Base-by-base conservation (phyloP, 768 basidiomycete species). In the Albatrellus ellisii region DNA sequence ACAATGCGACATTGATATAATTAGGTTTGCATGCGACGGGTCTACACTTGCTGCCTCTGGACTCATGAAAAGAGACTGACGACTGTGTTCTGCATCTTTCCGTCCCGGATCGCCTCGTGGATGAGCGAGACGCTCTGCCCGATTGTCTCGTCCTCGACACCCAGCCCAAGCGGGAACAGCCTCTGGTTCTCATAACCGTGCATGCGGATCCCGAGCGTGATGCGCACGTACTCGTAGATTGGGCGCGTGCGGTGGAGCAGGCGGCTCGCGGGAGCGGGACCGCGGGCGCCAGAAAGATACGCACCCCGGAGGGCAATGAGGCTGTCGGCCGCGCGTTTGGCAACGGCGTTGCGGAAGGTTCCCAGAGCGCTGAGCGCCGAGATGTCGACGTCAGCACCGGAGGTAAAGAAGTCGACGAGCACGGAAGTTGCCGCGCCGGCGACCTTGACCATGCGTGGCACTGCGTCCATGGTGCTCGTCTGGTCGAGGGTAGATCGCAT, bases 31-130 rank as follows among this genome's bases (percentile, higher is more conserved):
- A n/a, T n/a, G n/a, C n/a, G n/a, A n/a, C n/a, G n/a, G n/a, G 12
- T 31, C 12, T 31, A 31, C 29, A n/a, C 12, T 31, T 31, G 17
- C 29, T 17, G 29, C 29, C 17, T 17, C 8, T 5, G 9, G 21
- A 22, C 11, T 50, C 22, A 53, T 41, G 43, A 39, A 38, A 82
- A 79, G 29, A 79, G 53, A 12, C 59, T 65, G 9, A 68, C 69
- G n/a, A 84, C 59, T n/a, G 73, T 63, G 10, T 59, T 58, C 46
- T 74, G 71, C 54, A 83, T 65, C 47, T 77, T 68, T 3, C 83
- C 84, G 54, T 86, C 80, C 24, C 80, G 67, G 37, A 84, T 76
- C 11, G 78, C 65, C 69, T 91, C 88, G 44, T 86, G 77, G 41
- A 92, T 86, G 29, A 75, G 60, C 2, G 79, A 72, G 6, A 89